phyloP scores from a whole-genome alignment of 2,329 filamentous ascomycete species.

The Verticillium tricorpus region DNA sequence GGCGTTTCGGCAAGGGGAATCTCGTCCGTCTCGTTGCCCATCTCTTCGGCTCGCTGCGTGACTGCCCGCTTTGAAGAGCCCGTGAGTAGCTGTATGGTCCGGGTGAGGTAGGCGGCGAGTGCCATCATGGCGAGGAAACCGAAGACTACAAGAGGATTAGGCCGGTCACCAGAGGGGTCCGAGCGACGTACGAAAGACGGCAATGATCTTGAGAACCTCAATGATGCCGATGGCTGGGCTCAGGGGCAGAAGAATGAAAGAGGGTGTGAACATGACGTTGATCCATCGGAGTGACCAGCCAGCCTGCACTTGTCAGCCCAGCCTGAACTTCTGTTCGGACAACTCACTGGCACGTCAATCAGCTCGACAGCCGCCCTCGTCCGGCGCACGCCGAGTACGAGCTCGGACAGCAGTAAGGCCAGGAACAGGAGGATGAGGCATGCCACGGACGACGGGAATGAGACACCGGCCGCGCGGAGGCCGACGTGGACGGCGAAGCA shows the following conservation, averaged over 20 bases:
- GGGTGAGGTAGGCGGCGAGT: slow-evolving; percentile 49
- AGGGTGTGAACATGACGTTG: slow-evolving; percentile 54
- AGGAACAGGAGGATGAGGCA: slow-evolving; percentile 52
- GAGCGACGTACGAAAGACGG: slow-evolving; percentile 45
- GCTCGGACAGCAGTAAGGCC: slow-evolving; percentile 41
- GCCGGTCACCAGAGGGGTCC: neutral
- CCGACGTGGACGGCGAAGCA: slow-evolving; percentile 41
- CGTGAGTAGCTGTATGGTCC: slow-evolving; percentile 45
- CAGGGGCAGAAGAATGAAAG: slow-evolving; percentile 54
- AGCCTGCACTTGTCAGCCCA: slow-evolving; percentile 31
- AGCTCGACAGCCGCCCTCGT: slow-evolving; percentile 42
- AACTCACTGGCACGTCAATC: slow-evolving; percentile 49
- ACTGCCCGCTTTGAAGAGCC: slow-evolving; percentile 48
- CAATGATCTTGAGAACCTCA: slow-evolving; percentile 56
- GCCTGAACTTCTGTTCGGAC: neutral
- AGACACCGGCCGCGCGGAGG: slow-evolving; percentile 39
- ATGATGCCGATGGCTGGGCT: slow-evolving; percentile 47
- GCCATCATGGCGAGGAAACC: slow-evolving; percentile 50
- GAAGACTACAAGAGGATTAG: slow-evolving; percentile 33
- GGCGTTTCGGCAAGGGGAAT: slow-evolving; percentile 37
- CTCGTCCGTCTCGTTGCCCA: slow-evolving; percentile 36
- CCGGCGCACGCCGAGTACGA: slow-evolving; percentile 39
- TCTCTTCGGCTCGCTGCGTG: slow-evolving; percentile 47
- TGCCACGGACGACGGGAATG: slow-evolving; percentile 57
- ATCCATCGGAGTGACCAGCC: slow-evolving; percentile 56